Conservation (phyloP, 75 land plant species). For the Sequoiadendron giganteum region DNA sequence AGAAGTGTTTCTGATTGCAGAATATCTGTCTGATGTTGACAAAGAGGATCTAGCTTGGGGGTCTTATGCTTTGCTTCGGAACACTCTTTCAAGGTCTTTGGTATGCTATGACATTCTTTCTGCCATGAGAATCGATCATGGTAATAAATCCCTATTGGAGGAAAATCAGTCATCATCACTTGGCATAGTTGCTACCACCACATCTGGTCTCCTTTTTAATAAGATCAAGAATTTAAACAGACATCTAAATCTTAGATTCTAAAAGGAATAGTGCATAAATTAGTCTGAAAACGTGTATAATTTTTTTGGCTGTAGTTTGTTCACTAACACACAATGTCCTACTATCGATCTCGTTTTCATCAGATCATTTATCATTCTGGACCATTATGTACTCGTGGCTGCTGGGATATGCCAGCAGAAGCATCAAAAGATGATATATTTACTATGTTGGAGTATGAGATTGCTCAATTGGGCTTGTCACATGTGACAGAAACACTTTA, state of each 20-base stretch:
- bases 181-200: background rate
- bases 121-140: background rate
- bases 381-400: constrained; percentile 79
- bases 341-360: background rate
- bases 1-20: constrained; percentile 77
- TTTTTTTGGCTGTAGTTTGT: background rate
- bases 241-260: background rate
- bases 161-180: background rate
- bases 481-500: constrained; percentile 43
- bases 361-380: constrained; percentile 62
- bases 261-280: background rate
- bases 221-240: background rate
- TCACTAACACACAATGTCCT: constrained; percentile 1
- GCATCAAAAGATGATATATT: constrained; percentile 29
- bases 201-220: background rate
- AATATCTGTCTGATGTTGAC: constrained; percentile 37
- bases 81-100: constrained; percentile 74
- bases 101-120: constrained; percentile 34
- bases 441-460: constrained; percentile 45
- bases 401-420: constrained; percentile 62
- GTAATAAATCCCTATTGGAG: background rate
- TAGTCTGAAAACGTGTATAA: background rate
- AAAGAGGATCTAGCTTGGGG: constrained; percentile 93
- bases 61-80: constrained; percentile 78
- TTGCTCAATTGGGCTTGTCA: constrained; percentile 38